Base-by-base conservation (phyloP, 768 basidiomycete genomes). In the Xerocomus potaroensis region DNA sequence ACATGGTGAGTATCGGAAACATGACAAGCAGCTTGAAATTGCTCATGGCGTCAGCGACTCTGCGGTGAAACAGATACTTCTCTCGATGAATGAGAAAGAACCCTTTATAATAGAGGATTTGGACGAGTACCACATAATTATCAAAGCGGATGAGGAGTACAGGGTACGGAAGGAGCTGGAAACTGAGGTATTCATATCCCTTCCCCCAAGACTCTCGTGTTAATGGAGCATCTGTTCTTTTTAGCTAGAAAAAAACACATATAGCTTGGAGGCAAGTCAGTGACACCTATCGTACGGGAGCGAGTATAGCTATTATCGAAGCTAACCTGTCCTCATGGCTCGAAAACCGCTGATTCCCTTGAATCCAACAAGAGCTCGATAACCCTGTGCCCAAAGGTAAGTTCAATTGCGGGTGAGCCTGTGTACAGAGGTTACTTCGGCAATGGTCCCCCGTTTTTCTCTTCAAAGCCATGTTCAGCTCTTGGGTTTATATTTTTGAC, bases 51-150 rank as follows among this genome's bases (percentile, higher is more conserved):
- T 21, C 57, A 91, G 91, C 60, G 91, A 93, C 63, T 81, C 88
- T 2, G 90, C 89, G 1, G 91, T 93, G 49, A 93, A 92, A 66
- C 88, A 91, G 62, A 90, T 92, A 45, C 72, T 92, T 29, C 71
- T 91, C 42, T 71, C 80, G 27, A 80, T 92, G 83, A 87, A 92
- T 61, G 87, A 91, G 59, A 83, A 77, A 59, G 73, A 79, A 8
- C 78, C 74, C 44, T 93, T 93, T 63, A 83, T 93, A 52, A 87
- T 93, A 50, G 86, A 91, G 56, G 91, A 93, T 57, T 64, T 93
- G 21, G 91, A 92, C 60, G 87, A 91, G 55, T 77, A 80, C 51
- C 88, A 91, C 66, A 58, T 93, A 2, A 80, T 92, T 43, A 85
- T 92, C 63, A 87, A 86, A 58, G 83, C 84, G 2, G 91, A 92